Evolutionary conservation across 202 grass and related monocot genomes (phyloP), one percentile per base, ranked within the genome.

Genomic region (Brachypodium distachyon): DNA sequence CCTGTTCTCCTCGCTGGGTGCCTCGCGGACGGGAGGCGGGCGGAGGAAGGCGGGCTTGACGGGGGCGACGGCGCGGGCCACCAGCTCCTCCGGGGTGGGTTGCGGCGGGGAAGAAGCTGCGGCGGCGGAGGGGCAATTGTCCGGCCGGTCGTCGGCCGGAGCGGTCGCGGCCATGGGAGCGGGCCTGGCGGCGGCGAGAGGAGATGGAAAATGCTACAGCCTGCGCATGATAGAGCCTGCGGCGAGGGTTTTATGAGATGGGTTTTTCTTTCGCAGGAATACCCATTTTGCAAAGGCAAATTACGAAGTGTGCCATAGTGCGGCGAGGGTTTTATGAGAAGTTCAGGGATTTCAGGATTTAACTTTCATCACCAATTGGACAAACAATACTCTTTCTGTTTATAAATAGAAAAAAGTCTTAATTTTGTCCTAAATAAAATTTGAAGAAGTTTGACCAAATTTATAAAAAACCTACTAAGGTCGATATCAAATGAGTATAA

Each of bases 21-120:
- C 31, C 53, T 77, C 84, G 63, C 89, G 90, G 51, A 85, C 80
- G 34, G 91, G 91, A 28, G 94, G 82, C n/a, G 86, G 88, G 26
- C 91, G 76, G 49, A 97, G 91, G 84, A 89, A 97, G 48, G 86
- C 75, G 44, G 79, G 39, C 82, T 84, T 97, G 28, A 97, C 76
- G 13, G 91, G 94, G 12, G 88, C 94, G 27, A 97, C 80, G n/a
- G 88, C 84, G 70, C 85, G 74, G 6, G 91, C 79, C 62, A 90
- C 88, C 23, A 97, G 80, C 76, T 97, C 94, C 72, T 93, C 94
- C 66, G 88, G 76, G 4, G 67, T 87, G 21, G 79, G 72, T 3
- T 12, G 69, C 11, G 16, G 43, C 13, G 46, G 61, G 9, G 75
- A 19, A 37, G 42, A 41, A 36, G 17, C 48, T 6, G 17, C 26